Evolutionary conservation across 2,329 filamentous ascomycete species (phyloP).

Genomic region (Didymella lethalis): DNA sequence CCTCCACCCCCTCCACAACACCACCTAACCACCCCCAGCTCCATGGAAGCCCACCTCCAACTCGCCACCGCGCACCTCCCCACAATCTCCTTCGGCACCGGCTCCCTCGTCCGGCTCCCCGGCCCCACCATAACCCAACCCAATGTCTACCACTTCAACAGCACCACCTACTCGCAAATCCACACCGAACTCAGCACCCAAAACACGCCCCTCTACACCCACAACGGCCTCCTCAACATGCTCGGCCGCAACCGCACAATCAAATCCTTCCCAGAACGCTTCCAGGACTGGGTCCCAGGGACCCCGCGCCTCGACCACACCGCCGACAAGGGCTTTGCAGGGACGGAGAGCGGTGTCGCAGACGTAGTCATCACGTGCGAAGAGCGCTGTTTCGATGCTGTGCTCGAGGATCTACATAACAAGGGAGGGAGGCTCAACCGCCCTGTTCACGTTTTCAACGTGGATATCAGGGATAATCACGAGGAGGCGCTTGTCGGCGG

Average conservation of each 20-base stretch:
- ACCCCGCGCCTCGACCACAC: conserved; percentile 76
- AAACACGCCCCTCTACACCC: conserved; percentile 84
- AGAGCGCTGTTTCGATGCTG: conserved; percentile 97
- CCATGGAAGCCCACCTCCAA: conserved; percentile 99
- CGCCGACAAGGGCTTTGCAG: conserved; percentile 76
- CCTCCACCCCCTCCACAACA: not conserved
- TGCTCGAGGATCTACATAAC: conserved; percentile 89
- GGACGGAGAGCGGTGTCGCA: conserved; percentile 87
- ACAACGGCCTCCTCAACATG: conserved; percentile 96
- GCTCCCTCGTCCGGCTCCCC: conserved; percentile 90
- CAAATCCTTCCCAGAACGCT: conserved; percentile 95
- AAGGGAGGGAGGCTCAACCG: conserved; percentile 87
- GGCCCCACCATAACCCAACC: conserved; percentile 91
- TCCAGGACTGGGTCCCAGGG: conserved; percentile 96
- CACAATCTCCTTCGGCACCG: conserved; percentile 98
- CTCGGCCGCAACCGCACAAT: conserved; percentile 88
- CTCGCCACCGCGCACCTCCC: conserved; percentile 84
- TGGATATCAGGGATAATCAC: conserved; percentile 98
- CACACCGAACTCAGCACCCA: conserved; percentile 89
- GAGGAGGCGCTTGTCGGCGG: conserved; percentile 94
- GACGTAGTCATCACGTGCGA: conserved; percentile 98
- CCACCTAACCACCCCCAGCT: conserved; percentile 59
- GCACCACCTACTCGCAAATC: conserved; percentile 93
- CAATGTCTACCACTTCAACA: conserved; percentile 98
- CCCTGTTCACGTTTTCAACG: conserved; percentile 96